phyloP scores from a whole-genome alignment of 768 basidiomycete species.

The Trametes cubensis region DNA sequence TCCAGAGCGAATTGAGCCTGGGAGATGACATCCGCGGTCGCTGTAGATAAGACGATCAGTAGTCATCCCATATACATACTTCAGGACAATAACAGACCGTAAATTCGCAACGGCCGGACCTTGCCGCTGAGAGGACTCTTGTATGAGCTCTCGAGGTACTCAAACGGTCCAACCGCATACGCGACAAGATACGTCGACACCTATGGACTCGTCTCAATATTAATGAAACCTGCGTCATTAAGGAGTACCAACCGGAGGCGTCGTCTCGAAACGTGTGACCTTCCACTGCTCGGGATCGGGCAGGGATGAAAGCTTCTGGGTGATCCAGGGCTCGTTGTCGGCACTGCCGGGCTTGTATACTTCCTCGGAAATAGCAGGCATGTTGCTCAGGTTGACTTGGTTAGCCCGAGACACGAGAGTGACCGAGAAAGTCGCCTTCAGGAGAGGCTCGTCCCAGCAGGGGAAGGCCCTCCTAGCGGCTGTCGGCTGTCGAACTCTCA shows the following conservation, averaged over 20 bases:
- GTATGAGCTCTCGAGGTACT: slow-evolving; percentile 74
- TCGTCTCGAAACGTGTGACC: slow-evolving; percentile 77
- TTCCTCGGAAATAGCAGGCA: slow-evolving; percentile 73
- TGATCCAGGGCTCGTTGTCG: slow-evolving; percentile 27
- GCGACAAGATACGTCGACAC: slow-evolving; percentile 93
- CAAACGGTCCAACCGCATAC: slow-evolving; percentile 83
- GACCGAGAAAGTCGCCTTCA: slow-evolving; percentile 83
- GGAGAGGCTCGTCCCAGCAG: slow-evolving; percentile 91
- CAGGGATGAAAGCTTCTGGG: slow-evolving; percentile 42
- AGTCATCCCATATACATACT: not conserved
- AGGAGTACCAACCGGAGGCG: slow-evolving; percentile 57
- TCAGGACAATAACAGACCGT: slow-evolving; percentile 50
- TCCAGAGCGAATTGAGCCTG: slow-evolving; percentile 89
- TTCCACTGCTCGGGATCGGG: slow-evolving; percentile 59
- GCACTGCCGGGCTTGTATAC: slow-evolving; percentile 40
- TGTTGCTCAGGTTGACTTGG: slow-evolving; percentile 85
- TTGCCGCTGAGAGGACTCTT: slow-evolving; percentile 80
- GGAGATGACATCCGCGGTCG: slow-evolving; percentile 79
- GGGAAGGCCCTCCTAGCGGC: slow-evolving; percentile 83
- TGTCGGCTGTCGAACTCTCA: slow-evolving; percentile 60
- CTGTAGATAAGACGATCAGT: slow-evolving; percentile 38
- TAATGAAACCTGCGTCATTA: not conserved
- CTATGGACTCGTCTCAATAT: slow-evolving; percentile 24
- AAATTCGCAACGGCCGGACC: slow-evolving; percentile 81
- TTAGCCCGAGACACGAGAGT: slow-evolving; percentile 81